Evolutionary conservation across 1,139 yeast genomes (phyloP).

Genomic region (Pichia sp.): DNA sequence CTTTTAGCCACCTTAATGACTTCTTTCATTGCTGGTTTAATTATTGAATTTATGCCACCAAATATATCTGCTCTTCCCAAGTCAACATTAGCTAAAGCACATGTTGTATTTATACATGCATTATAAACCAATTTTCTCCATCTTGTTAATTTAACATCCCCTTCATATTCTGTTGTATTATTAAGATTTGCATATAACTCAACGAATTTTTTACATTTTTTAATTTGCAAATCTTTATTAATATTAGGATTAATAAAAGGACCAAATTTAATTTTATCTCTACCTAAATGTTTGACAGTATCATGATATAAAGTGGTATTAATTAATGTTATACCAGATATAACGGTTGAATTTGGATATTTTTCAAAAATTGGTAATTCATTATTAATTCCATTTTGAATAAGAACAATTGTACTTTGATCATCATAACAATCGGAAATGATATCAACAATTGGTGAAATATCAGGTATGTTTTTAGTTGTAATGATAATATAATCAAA

Average conservation of each 20-base stretch:
- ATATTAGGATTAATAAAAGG: slow-evolving; percentile 37
- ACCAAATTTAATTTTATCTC: slow-evolving; percentile 51
- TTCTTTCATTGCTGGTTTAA: slow-evolving; percentile 62
- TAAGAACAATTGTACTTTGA: slow-evolving; percentile 48
- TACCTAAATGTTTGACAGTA: slow-evolving; percentile 41
- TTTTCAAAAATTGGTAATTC: slow-evolving; percentile 51
- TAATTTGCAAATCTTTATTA: slow-evolving; percentile 30
- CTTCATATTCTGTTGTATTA: slow-evolving; percentile 41
- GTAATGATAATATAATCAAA: slow-evolving; percentile 64
- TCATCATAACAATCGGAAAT: slow-evolving; percentile 49
- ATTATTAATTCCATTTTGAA: slow-evolving; percentile 71
- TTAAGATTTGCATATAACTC: slow-evolving; percentile 43
- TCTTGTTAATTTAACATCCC: slow-evolving; percentile 45
- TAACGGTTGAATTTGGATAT: slow-evolving; percentile 51
- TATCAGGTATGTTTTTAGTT: slow-evolving; percentile 70
- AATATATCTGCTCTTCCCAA: slow-evolving; percentile 51
- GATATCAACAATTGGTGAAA: slow-evolving; percentile 50
- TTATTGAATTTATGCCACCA: slow-evolving; percentile 43
- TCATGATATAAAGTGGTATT: slow-evolving; percentile 59
- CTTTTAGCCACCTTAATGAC: slow-evolving; percentile 52
- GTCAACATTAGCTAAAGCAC: slow-evolving; percentile 52
- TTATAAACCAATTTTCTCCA: slow-evolving; percentile 73
- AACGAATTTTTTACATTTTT: slow-evolving; percentile 36
- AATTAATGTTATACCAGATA: slow-evolving; percentile 65
- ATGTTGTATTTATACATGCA: slow-evolving; percentile 55